Base-by-base conservation (phyloP, 2,329 filamentous ascomycete species). In the Diplodia corticola region DNA sequence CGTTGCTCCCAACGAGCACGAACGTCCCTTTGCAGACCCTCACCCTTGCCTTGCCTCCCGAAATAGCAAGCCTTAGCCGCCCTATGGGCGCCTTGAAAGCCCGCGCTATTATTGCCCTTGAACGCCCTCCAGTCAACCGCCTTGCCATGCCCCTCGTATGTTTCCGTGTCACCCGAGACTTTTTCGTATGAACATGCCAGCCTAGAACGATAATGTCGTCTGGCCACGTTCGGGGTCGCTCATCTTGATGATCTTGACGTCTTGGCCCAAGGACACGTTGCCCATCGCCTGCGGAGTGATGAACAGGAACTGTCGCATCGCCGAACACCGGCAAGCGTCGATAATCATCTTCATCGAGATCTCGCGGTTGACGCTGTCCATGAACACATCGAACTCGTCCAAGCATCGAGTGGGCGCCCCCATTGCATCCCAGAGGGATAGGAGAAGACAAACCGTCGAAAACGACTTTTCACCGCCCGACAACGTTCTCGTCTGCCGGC, bases 371-470 rank as follows among this genome's bases (percentile, higher is more conserved):
- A 98, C 92, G 71, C 90, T 92, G 79, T 99, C 95, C 95, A 99
- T 99, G 83, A 97, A 99, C 35, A 99, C 95, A 76, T 99, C 95
- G 75, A 98, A 99, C 79, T 99, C 95, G 78, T 99, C 95, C 64
- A 99, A 83, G 74, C 95, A 99, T 64, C 95, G 88, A 68, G 99
- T 90, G 0, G 93, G 94, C 20, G 93, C 96, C 12, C 95, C 94
- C 90, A 99, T 99, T 33, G 95, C 94, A 75, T 99, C 95, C 95
- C 95, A 99, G 20, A 99, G 89, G 2, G 93, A 88, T 35, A 99
- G 84, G 64, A 99, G 82, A 71, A 99, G 85, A 79, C 95, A 99
- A 67, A 98, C 96, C 4, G 94, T 97, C 3, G 93, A 96, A 77
- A 98, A 99, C 0, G 94, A 98, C 77, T 99, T 99, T 77, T 99